These are phyloP conservation scores for Paecilomyces sp. DNA, from an alignment of 2,329 filamentous ascomycete species.

Conservation along the genomic window DNA sequence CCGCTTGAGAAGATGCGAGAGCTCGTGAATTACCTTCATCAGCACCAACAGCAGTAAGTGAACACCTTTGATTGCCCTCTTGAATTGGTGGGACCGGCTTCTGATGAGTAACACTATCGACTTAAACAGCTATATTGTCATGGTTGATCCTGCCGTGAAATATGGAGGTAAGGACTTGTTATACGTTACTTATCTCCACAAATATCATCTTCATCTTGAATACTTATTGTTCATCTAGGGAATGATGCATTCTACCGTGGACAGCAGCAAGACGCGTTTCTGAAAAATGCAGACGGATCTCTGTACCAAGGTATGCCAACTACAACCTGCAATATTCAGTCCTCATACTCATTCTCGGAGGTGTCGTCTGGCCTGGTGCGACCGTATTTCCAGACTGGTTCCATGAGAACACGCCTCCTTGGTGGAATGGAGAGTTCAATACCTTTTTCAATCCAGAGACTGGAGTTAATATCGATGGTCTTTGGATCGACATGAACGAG, in stretches of 20 bases:
- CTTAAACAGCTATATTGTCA: constrained; percentile 50
- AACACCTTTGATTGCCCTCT: not conserved
- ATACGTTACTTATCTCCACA: not conserved
- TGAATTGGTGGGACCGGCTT: not conserved
- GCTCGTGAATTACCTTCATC: constrained; percentile 60
- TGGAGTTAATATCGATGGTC: constrained; percentile 67
- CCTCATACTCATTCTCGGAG: constrained; percentile 16
- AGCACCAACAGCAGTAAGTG: constrained; percentile 55
- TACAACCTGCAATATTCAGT: not conserved
- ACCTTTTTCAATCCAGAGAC: constrained; percentile 56
- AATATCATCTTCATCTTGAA: not conserved
- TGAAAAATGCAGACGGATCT: constrained; percentile 48
- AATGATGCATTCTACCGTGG: constrained; percentile 57
- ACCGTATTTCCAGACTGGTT: constrained; percentile 75
- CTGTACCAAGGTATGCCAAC: constrained; percentile 38
- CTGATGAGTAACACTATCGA: not conserved
- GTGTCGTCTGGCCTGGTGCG: constrained; percentile 72
- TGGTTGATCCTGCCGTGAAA: constrained; percentile 59
- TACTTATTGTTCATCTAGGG: constrained; percentile 14
- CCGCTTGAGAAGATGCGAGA: constrained; percentile 49
- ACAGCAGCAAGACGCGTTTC: constrained; percentile 48
- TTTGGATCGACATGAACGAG: constrained; percentile 71
- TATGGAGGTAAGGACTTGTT: constrained; percentile 18
- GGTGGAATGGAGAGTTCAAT: constrained; percentile 63
- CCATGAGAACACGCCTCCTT: constrained; percentile 53